phyloP scores from a whole-genome alignment of 1,284 basidiomycete species.

The Tilletia caries region DNA sequence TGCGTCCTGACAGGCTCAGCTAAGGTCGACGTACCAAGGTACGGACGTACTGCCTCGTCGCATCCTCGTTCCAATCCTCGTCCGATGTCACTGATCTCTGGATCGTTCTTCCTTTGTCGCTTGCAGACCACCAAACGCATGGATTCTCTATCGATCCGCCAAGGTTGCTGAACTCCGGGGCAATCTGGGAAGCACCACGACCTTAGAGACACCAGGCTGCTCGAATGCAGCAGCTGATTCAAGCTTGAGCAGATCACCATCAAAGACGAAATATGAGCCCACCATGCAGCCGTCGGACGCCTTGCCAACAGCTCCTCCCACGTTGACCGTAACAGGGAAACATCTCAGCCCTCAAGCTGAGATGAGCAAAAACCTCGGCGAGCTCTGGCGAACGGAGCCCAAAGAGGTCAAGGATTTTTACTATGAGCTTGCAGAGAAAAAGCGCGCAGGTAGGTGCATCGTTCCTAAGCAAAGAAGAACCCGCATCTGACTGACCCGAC shows the following conservation, averaged over 20 bases:
- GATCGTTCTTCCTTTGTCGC: neutral
- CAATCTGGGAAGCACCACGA: too few species aligned
- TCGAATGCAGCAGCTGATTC: neutral
- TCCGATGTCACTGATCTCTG: neutral
- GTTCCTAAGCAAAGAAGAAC: neutral
- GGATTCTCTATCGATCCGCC: conserved; percentile 4
- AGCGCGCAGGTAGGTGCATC: neutral
- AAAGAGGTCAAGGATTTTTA: neutral
- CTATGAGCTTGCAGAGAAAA: neutral
- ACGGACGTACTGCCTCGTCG: too few species aligned
- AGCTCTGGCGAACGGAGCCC: neutral
- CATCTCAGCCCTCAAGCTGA: neutral
- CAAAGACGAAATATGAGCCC: neutral
- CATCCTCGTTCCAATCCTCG: neutral
- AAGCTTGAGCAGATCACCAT: neutral
- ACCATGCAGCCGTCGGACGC: neutral
- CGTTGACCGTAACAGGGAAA: neutral
- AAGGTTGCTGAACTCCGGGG: conserved; percentile 2
- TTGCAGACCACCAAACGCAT: conserved; percentile 3
- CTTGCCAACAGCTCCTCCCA: neutral
- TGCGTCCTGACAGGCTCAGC: too few species aligned
- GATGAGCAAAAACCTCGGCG: conserved; percentile 11
- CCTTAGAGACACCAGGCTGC: neutral
- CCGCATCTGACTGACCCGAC: too few species aligned
- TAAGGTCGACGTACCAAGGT: conserved; percentile 1